Conservation (phyloP, 352 stramenopile genomes). For the Plasmopara halstedii region DNA sequence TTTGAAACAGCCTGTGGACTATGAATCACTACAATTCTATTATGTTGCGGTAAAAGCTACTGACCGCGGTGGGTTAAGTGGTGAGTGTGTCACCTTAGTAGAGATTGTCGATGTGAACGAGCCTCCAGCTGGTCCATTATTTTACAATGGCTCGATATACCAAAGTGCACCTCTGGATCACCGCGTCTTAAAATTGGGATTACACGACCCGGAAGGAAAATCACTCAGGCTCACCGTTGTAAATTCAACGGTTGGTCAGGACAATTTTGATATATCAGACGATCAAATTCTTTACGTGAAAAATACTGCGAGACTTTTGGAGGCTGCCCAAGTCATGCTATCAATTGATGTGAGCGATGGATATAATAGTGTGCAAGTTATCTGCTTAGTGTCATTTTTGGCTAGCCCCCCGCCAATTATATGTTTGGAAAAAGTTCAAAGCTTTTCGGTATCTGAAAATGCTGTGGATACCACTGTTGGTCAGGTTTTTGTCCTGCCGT, state of each 20-base stretch:
- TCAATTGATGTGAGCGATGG: conserved; percentile 17
- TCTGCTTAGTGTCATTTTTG: conserved; percentile 14
- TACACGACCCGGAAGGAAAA: conserved; percentile 14
- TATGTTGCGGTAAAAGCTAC: conserved; percentile 23
- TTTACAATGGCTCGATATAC: conserved; percentile 30
- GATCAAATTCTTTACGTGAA: conserved; percentile 13
- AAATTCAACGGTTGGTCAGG: not conserved
- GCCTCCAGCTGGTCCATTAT: conserved; percentile 17
- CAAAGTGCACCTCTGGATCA: conserved; percentile 3
- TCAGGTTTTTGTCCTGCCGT: conserved; percentile 6
- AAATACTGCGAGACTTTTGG: not conserved
- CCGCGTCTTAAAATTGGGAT: conserved; percentile 13
- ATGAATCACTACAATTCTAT: conserved; percentile 22
- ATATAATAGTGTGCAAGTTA: conserved; percentile 13
- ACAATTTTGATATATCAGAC: conserved; percentile 10
- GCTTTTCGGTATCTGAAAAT: conserved; percentile 14
- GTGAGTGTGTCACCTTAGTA: conserved; percentile 23
- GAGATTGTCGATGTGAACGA: conserved; percentile 39
- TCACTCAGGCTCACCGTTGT: conserved; percentile 6
- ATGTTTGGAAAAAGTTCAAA: conserved; percentile 17
- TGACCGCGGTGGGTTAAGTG: conserved; percentile 28
- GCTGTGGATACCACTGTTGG: conserved; percentile 6
- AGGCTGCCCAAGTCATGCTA: conserved; percentile 2
- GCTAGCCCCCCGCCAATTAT: conserved; percentile 25
- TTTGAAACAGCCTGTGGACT: conserved; percentile 27